Evolutionary conservation across 2,329 filamentous ascomycete genomes (phyloP), one percentile per base, ranked within the genome.

Genomic region (Dothiorella sarmentorum): DNA sequence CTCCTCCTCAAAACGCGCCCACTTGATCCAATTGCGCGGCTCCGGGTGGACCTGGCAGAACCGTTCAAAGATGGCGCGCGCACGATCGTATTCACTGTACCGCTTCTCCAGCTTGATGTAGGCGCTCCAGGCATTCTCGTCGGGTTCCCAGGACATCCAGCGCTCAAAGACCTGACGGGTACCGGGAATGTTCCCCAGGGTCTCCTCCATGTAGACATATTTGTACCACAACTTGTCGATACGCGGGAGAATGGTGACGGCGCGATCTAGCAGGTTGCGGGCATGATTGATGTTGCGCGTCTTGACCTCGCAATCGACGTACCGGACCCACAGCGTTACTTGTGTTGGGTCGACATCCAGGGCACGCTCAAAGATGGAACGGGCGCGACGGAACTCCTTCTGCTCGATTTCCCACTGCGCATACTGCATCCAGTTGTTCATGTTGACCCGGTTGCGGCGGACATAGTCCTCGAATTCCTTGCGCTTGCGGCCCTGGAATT

Each of bases 361-460:
- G 51, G 93, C 93, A 66, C 94, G 85, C 78, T 99, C 94, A 68
- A 97, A 99, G 69, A 99, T 87, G 52, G 89, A 95, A 40, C 94
- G 83, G 27, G 94, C 94, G 58, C 94, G 88, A 7, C 88, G 86
- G 75, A 90, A 97, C 77, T 99, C 94, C 75, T 97, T 97, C 77
- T 99, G 94, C 73, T 99, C 93, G 61, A 97, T 82, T 78, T 99
- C 94, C 90, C 92, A 99, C 66, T 90, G 85, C 58, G 94, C 93
- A 80, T 99, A 99, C 69, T 92, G 89, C 82, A 94, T 91, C 94
- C 94, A 99, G 76, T 97, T 97, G 80, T 96, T 96, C 82, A 97
- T 91, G 70, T 95, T 96, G 71, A 97, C 83, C 69, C 93, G 80
- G 71, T 97, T 97, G 63, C 94, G 89, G 63, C 91, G 87, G 61